These are phyloP conservation scores for Aspergillus panamensis DNA, from an alignment of 495 filamentous ascomycete genomes.

Conservation along the genomic window DNA sequence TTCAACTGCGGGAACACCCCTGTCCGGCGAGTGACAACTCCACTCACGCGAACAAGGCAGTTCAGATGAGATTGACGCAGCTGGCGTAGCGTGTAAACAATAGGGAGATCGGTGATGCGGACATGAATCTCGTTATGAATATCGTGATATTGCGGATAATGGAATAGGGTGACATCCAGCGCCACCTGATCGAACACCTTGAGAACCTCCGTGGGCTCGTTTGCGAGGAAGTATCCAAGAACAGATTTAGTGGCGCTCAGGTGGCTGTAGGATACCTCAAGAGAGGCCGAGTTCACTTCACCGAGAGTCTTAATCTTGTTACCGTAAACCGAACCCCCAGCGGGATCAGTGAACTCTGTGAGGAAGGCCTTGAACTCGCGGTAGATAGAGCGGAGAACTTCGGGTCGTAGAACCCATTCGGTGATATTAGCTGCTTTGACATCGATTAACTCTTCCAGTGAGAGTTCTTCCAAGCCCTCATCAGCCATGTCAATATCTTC, in stretches of 20 bases:
- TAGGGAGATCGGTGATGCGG: conserved; percentile 89
- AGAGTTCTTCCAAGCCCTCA: conserved; percentile 91
- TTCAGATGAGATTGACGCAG: conserved; percentile 95
- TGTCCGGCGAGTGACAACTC: conserved; percentile 93
- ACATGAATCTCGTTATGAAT: conserved; percentile 99
- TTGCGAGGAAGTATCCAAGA: conserved; percentile 95
- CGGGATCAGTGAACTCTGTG: conserved; percentile 88
- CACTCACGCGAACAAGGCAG: conserved; percentile 89
- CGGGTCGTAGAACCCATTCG: conserved; percentile 89
- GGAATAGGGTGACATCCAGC: conserved; percentile 88
- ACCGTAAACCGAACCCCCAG: conserved; percentile 88
- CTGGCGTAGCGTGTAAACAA: conserved; percentile 94
- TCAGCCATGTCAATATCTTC: conserved; percentile 86
- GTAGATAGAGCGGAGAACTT: conserved; percentile 89
- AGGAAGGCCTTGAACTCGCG: conserved; percentile 97
- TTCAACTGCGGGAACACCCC: conserved; percentile 98
- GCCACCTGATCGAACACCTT: conserved; percentile 97
- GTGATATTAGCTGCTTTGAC: conserved; percentile 89
- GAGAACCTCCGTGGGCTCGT: conserved; percentile 87
- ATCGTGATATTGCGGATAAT: conserved; percentile 96
- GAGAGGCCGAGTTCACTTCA: conserved; percentile 91
- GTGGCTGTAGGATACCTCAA: conserved; percentile 95
- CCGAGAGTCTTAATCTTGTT: conserved; percentile 88
- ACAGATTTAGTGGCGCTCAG: conserved; percentile 86
- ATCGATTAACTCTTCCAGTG: conserved; percentile 85